Base-by-base conservation (phyloP, 2,329 filamentous ascomycete genomes). In the Penicillium paneum region DNA sequence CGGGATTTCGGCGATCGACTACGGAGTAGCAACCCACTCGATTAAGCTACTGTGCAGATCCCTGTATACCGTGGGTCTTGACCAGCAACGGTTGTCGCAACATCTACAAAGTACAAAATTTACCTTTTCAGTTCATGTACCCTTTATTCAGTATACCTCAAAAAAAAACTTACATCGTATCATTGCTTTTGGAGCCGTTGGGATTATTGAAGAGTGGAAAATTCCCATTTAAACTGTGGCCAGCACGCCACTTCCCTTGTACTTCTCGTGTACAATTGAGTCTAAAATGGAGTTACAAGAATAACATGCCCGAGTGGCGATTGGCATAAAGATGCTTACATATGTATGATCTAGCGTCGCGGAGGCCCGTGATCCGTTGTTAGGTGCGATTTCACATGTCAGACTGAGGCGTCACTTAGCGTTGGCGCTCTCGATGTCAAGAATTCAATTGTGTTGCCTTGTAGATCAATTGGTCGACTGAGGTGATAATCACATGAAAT, bases 41-140 rank as follows among this genome's bases (percentile, higher is more conserved):
- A 41, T 52, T 50, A 50, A 55, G 49, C 51, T 52, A 52, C 48
- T 32, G 15, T 53, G 52, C 42, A 59, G 55, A 59, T 58, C 57
- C n/a, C 28, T 48, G 42, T 36, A 47, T 28, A 47, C 12, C 39
- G 53, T 44, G 55, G 44, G 28, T 50, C 44, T 50, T 28, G 35
- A 41, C 34, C 46, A 32, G 40, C 29, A 41, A 34, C 17, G 31
- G 11, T 34, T 45, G 42, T 40, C 45, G 35, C 24, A 17, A 34
- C 26, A 42, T 32, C 17, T 28, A 45, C 47, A 49, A 35, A 26
- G 13, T 52, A 31, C 29, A 26, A 15, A 7, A 26, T 11, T 28
- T 13, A 8, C 5, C 10, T 41, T 24, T 36, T 38, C 29, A 28
- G 10, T 49, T 41, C 39, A 19, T n/a, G 5, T 24, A 8, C 12